Conservation (phyloP, 768 basidiomycete species). For the Boletus barrowsii region DNA sequence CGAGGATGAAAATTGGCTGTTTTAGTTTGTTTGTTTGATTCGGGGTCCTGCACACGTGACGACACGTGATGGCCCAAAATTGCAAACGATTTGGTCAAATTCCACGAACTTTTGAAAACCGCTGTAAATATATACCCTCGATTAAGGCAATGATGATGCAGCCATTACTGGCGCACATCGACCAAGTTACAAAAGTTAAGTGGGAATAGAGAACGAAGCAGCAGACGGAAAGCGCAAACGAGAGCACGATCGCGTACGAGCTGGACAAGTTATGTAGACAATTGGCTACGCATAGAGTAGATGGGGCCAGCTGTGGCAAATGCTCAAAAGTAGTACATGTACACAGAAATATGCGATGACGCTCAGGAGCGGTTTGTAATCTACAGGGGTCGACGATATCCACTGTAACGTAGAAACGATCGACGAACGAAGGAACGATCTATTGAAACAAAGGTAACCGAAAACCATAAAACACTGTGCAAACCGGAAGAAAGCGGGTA, state of each 20-base stretch:
- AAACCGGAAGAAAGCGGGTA: slow-evolving; percentile 12
- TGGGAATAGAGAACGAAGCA: slow-evolving; percentile 6
- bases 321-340: slow-evolving; percentile 24
- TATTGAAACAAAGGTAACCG: slow-evolving; percentile 26
- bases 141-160: not conserved
- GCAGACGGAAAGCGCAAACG: slow-evolving; percentile 5
- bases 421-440: slow-evolving; percentile 12
- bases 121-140: not conserved
- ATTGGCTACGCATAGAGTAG: slow-evolving; percentile 25
- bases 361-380: slow-evolving; percentile 17
- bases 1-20: no score
- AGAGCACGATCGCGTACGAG: slow-evolving; percentile 8
- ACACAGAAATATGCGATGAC: slow-evolving; percentile 26
- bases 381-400: slow-evolving; percentile 19
- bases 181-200: not conserved
- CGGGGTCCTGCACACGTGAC: no score
- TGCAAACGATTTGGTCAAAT: no score
- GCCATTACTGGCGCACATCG: not conserved
- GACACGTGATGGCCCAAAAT: no score
- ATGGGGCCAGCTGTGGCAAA: not conserved
- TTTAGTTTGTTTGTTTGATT: no score
- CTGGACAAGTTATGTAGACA: slow-evolving; percentile 8
- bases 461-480: slow-evolving; percentile 12
- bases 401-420: slow-evolving; percentile 9
- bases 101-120: no score